Evolutionary conservation across 1,139 yeast genomes (phyloP).

Genomic region (Lodderomyces parapsilosis): DNA sequence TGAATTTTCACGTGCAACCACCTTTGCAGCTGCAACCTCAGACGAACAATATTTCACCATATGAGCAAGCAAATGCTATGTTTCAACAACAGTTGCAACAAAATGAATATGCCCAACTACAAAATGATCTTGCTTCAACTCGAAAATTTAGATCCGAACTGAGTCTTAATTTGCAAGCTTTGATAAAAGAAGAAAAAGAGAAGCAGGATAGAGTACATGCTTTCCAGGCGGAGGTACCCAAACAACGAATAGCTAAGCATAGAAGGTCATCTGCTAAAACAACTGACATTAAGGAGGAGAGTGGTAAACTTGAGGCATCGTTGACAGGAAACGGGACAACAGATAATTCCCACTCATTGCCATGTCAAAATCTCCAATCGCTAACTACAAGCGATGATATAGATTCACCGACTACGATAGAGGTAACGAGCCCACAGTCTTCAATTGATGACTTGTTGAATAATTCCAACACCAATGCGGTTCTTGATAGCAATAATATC

Average conservation of each 20-base stretch:
- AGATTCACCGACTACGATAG: constrained; percentile 17
- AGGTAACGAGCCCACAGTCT: constrained; percentile 18
- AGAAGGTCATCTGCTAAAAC: background rate
- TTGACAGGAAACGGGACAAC: background rate
- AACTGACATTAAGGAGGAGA: background rate
- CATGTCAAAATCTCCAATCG: background rate
- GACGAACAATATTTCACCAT: constrained; percentile 3
- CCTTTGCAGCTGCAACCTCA: constrained; percentile 2
- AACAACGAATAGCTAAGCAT: background rate
- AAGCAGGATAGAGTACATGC: background rate
- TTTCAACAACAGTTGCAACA: constrained; percentile 11
- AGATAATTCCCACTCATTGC: background rate
- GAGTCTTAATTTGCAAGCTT: constrained; percentile 9
- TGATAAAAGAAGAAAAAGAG: constrained; percentile 4
- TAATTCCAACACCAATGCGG: background rate
- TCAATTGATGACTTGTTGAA: constrained; percentile 9
- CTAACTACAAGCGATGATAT: background rate
- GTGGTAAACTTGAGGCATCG: background rate
- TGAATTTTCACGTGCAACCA: background rate
- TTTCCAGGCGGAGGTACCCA: background rate
- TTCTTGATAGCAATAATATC: constrained; percentile 3
- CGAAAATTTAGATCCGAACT: constrained; percentile 9
- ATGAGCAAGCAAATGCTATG: constrained; percentile 8
- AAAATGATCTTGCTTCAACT: constrained; percentile 2
- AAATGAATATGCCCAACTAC: constrained; percentile 6